These are phyloP conservation scores for Fraxinus latifolia DNA, from an alignment of 305 asterid genomes.

Conservation along the genomic window DNA sequence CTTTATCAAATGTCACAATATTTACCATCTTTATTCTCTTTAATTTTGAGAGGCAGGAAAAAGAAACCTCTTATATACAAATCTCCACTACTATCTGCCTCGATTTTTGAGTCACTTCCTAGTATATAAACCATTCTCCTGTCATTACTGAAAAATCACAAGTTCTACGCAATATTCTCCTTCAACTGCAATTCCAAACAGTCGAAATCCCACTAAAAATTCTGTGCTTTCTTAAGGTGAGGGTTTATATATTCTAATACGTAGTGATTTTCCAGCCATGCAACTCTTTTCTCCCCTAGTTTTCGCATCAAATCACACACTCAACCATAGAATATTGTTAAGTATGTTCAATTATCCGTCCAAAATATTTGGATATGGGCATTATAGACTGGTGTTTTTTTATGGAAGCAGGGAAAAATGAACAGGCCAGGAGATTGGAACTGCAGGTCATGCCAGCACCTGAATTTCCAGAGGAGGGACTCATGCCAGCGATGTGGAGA, in stretches of 20 bases:
- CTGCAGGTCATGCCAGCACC: constrained; percentile 94
- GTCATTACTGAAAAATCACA: constrained; percentile 40
- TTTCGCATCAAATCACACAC: not conserved
- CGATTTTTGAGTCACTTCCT: constrained; percentile 43
- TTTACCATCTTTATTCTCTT: constrained; percentile 38
- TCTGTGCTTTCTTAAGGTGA: constrained; percentile 12
- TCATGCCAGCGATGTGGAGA: constrained; percentile 95
- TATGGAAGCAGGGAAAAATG: constrained; percentile 37
- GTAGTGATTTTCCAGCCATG: not conserved
- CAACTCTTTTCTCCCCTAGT: not conserved
- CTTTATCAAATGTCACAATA: constrained; percentile 68
- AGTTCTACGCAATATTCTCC: constrained; percentile 15
- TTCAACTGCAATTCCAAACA: not conserved
- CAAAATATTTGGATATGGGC: not conserved
- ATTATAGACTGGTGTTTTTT: not conserved
- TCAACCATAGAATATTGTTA: not conserved
- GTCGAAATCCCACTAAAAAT: not conserved
- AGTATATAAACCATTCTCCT: constrained; percentile 49
- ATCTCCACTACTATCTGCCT: constrained; percentile 31
- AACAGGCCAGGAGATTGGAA: constrained; percentile 97
- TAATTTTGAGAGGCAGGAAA: constrained; percentile 16
- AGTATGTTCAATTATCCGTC: not conserved
- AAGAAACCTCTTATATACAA: constrained; percentile 21
- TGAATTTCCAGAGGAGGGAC: constrained; percentile 90
- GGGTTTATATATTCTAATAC: not conserved